Conservation (phyloP, 2,329 filamentous ascomycete species). For the Pestalotiopsis sp. region DNA sequence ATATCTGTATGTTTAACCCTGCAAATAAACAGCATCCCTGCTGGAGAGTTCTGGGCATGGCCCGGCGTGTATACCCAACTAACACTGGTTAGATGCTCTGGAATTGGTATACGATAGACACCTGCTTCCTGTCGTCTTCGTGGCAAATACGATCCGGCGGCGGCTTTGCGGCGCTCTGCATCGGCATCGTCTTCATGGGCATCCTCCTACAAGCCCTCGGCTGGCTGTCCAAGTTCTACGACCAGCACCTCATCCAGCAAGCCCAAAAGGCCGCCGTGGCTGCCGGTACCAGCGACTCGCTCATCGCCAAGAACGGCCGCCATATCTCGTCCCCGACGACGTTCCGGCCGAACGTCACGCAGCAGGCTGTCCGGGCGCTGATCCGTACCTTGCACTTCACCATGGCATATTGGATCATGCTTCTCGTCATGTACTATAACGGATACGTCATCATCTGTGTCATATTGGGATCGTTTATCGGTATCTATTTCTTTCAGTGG, state of each 20-base stretch:
- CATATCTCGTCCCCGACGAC: constrained; percentile 22
- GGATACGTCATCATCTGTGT: constrained; percentile 82
- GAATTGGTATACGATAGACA: constrained; percentile 76
- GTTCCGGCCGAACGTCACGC: constrained; percentile 60
- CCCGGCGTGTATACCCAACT: neutral
- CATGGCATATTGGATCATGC: constrained; percentile 80
- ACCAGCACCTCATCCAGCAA: constrained; percentile 63
- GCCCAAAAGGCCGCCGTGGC: constrained; percentile 22
- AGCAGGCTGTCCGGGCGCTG: constrained; percentile 69
- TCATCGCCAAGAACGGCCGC: constrained; percentile 12
- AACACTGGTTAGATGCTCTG: constrained; percentile 66
- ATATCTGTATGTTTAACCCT: constrained; percentile 5
- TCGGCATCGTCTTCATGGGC: constrained; percentile 76
- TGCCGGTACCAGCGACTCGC: constrained; percentile 14
- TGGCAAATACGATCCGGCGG: constrained; percentile 73
- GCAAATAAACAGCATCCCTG: neutral
- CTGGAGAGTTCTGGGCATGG: neutral
- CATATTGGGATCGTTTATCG: constrained; percentile 74
- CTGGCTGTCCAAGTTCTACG: constrained; percentile 72
- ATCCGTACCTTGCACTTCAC: constrained; percentile 74
- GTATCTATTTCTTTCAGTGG: constrained; percentile 76
- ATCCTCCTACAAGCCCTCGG: constrained; percentile 74
- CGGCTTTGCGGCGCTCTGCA: constrained; percentile 80
- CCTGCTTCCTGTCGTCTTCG: constrained; percentile 69
- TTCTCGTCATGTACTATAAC: constrained; percentile 56